phyloP scores from a whole-genome alignment of 331 rosid species.

The Arachis monticola region DNA sequence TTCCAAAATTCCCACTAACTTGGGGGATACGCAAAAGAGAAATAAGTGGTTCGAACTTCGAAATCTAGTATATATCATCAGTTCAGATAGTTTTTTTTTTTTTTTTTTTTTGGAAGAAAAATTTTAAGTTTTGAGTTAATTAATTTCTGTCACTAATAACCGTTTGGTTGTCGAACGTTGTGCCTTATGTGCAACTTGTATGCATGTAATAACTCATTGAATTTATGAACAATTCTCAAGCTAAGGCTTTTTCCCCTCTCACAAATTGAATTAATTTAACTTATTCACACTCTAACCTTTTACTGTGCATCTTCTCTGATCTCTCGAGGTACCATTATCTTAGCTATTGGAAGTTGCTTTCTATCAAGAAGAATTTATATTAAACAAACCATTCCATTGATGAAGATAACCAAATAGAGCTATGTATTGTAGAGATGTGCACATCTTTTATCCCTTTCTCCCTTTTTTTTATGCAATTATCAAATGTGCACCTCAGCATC shows the following conservation, averaged over 20 bases:
- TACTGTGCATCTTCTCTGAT: too few relatives aligned
- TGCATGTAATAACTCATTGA: too few relatives aligned
- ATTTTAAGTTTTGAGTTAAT: too few relatives aligned
- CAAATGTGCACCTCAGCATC: neutral
- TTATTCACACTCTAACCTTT: neutral
- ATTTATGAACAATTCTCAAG: too few relatives aligned
- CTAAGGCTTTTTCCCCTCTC: too few relatives aligned
- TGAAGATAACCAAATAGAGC: neutral
- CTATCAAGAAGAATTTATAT: neutral
- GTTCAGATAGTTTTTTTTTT: too few relatives aligned
- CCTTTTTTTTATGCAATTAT: too few relatives aligned
- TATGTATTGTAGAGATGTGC: neutral
- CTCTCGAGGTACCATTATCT: neutral
- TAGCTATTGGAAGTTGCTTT: neutral
- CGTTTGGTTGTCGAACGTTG: too few relatives aligned
- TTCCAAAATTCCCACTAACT: conserved; percentile 29
- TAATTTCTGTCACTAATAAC: neutral
- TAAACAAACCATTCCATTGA: neutral
- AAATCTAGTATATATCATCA: neutral
- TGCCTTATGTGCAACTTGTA: too few relatives aligned
- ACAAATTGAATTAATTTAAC: neutral
- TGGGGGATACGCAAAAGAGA: neutral
- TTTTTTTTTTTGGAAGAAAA: too few relatives aligned
- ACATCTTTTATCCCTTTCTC: neutral
- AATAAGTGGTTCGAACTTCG: neutral